Evolutionary conservation across 345 rosid species (phyloP), one percentile per base, ranked within the genome.

Genomic region (Eutrema japonicum): DNA sequence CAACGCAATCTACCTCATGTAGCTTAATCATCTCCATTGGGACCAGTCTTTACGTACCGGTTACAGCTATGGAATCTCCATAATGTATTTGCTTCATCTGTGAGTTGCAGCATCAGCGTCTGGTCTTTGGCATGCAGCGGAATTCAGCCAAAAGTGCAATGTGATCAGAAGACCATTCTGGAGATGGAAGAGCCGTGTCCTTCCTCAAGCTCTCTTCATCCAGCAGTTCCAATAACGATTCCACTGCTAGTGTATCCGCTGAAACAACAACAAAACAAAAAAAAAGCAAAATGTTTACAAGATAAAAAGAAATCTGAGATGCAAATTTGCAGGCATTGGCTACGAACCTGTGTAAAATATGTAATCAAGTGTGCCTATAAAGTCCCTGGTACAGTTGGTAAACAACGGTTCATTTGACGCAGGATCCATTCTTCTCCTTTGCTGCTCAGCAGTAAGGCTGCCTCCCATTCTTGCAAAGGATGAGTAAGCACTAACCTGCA

Each of bases 91-190:
- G 50, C 53, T 53, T 76, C 62, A 53, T 29, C 65, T 35, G 43
- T 43, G 52, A 53, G 51, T 76, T 75, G 51, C 74, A 52, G 61
- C 62, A 82, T 92, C 90, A 92, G 71, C 97, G 98, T 80, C 98
- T 87, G 63, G 87, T 78, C 82, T 92, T 95, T 7, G 94, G 91
- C 83, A 85, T 85, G 91, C 94, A 92, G 68, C 94, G 93, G 75
- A 95, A 95, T 82, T 92, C 98, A 6, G 97, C 98, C 76, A 95
- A 76, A 16, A 95, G 95, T 49, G 99, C 99, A 75, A 87, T 83
- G 78, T 95, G 98, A 92, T 92, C 94, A 30, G 99, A 95, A 55
- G 99, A 95, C 98, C 99, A 95, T 74, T 95, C 98, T 6, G 99
- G 98, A 54, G 99, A 95, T 60, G 98, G 99, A 83, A 95, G 99